Base-by-base conservation (phyloP, 192 early-diverging fungal genomes). In the Linnemannia elongata region DNA sequence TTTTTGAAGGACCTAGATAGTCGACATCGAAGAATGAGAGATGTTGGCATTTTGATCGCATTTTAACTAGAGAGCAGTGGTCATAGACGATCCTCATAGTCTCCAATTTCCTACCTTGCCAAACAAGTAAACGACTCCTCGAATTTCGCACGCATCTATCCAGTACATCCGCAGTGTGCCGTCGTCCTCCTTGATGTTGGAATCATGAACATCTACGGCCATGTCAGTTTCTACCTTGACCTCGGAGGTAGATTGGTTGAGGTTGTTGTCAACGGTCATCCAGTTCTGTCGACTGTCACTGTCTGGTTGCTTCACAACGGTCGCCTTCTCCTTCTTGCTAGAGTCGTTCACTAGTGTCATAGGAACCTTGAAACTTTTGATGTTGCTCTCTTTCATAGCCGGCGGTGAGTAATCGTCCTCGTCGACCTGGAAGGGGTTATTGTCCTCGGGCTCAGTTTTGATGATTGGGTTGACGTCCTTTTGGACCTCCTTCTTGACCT, bases 131-230 rank as follows among this genome's bases (percentile, higher is more conserved):
- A 99, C 91, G 22, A 88, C 78, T 0, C 97, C 98, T 74, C 93
- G 88, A 70, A 92, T 92, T 81, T 99, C 97, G 69, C 92, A 92
- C 22, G 96, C 97, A 85, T 99, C 99, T 69, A 98, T 90, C 98
- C 98, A 99, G 89, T 93, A 99, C 86, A 97, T 89, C 52, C 85
- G 85, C 68, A 98, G 55, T 10, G 88, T 88, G 20, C 94, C 94
- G 72, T 95, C 93, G 27, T 82, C 76, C 74, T 88, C 80, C 44
- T 77, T 55, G 38, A 81, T 57, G 41, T 72, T 82, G 13, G 78
- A 49, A 17, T 73, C 82, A 42, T 85, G 78, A 49, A 81, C 39
- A 54, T 88, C 81, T 0, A 57, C 18, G 9, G 33, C 49, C 17
- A 5, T 33, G 27, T 72, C 77, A 2, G 38, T 22, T 30, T 78